Percentiles rank a stretch among this genome's conserved stretches.
Evolutionary conservation across 2,329 filamentous ascomycete species (phyloP).

Genomic region (Paradendryphiella salina): DNA sequence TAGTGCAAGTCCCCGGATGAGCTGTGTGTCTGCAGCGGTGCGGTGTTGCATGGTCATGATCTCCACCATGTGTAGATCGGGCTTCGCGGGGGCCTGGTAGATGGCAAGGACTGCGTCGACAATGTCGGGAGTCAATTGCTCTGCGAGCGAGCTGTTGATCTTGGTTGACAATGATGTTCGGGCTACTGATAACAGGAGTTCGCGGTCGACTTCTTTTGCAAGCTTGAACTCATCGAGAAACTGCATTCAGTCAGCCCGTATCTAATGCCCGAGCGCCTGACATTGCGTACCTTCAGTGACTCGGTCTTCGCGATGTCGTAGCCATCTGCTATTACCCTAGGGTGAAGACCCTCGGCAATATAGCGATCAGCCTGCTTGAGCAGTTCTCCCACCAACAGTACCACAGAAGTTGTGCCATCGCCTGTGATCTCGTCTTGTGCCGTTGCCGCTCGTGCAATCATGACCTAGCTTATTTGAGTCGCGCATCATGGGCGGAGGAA

Average conservation of each 20-base stretch:
- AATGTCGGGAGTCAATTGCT: conserved; percentile 90
- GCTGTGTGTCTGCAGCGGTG: conserved; percentile 90
- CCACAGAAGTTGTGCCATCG: conserved; percentile 95
- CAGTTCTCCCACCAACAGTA: conserved; percentile 92
- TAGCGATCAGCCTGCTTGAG: conserved; percentile 97
- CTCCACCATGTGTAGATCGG: conserved; percentile 98
- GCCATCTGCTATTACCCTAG: conserved; percentile 93
- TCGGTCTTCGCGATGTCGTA: conserved; percentile 97
- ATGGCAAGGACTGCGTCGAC: conserved; percentile 96
- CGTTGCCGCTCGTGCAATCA: conserved; percentile 81
- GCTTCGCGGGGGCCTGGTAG: conserved; percentile 85
- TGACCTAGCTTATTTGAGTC: conserved; percentile 52
- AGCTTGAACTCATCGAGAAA: conserved; percentile 96
- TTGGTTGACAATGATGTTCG: conserved; percentile 95
- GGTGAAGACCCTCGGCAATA: conserved; percentile 95
- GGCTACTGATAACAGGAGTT: conserved; percentile 89
- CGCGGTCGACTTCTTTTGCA: conserved; percentile 82
- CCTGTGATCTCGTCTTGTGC: conserved; percentile 98
- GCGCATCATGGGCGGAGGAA: not conserved
- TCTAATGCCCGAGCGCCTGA: not conserved
- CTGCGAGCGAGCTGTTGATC: conserved; percentile 83
- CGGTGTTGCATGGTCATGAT: conserved; percentile 99
- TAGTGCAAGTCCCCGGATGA: conserved; percentile 88
- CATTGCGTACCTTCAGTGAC: conserved; percentile 70
- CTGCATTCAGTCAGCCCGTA: conserved; percentile 49